Evolutionary conservation across 176 grass and related monocot species (phyloP).

Genomic region (Cenchrus fungigraminus): DNA sequence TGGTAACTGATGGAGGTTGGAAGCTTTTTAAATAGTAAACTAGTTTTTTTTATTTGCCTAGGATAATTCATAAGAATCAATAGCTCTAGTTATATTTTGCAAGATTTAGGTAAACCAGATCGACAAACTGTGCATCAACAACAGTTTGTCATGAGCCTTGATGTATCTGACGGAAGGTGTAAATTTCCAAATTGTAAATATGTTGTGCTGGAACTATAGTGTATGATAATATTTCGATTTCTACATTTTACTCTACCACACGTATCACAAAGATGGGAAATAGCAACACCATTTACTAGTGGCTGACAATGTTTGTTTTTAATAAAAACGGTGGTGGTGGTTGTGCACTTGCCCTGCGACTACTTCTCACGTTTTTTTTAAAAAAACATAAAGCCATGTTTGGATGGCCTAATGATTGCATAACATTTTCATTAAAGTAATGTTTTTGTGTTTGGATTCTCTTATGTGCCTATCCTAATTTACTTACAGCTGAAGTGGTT

Average conservation of each 20-base stretch:
- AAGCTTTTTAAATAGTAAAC: too few relatives aligned
- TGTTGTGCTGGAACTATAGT: not conserved
- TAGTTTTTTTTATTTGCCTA: too few relatives aligned
- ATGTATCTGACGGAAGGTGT: too few relatives aligned
- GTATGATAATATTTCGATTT: not conserved
- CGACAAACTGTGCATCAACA: too few relatives aligned
- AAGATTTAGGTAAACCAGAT: too few relatives aligned
- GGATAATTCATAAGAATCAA: too few relatives aligned
- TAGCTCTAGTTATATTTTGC: too few relatives aligned
- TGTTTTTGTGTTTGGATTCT: not conserved
- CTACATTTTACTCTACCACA: not conserved
- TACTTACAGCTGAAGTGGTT: constrained; percentile 64
- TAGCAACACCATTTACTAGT: not conserved
- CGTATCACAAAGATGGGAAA: not conserved
- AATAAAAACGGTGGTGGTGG: too few relatives aligned
- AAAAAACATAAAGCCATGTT: not conserved
- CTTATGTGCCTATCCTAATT: constrained; percentile 25
- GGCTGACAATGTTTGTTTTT: not conserved
- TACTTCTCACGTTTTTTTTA: not conserved
- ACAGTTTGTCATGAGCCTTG: too few relatives aligned
- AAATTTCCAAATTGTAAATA: not conserved
- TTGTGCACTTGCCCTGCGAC: not conserved
- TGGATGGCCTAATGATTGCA: not conserved
- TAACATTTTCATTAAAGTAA: constrained; percentile 3
- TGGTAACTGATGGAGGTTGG: too few relatives aligned